Base-by-base conservation (phyloP, 257 asterid species). In the Paulownia fortunei region DNA sequence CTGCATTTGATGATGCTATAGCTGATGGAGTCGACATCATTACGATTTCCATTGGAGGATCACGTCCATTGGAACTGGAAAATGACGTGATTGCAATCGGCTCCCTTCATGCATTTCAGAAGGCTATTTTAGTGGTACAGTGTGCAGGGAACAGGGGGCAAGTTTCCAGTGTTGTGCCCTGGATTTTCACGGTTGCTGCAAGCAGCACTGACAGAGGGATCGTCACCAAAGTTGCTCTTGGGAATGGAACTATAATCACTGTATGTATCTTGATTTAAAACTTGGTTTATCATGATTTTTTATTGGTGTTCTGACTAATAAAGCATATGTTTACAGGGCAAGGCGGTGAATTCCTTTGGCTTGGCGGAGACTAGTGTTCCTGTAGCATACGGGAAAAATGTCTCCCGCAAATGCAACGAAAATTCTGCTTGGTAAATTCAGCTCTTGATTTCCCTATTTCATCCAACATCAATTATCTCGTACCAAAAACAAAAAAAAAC, bases 11-110 rank as follows among this genome's bases (percentile, higher is more conserved):
- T 5, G 37, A 34, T 34, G 2, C 5, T 8, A 85, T 85, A 30
- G 87, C 91, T 15, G 88, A 83, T 72, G 89, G 91, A 16, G 89
- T 85, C 0, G 89, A 85, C 24, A 83, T 85, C 63, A 81, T 87
- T 7, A 24, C 85, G 0, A 12, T 85, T 1, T 87, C 89, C 18
- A 3, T 85, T 4, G 89, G 85, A 41, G 0, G 13, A 11, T 9
- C 2, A 2, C 5, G 5, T 34, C 37, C 37, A 34, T 2, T 34
- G 5, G 5, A 34, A 34, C 37, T 23, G 27, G 16, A 1, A 23
- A 5, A 23, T 10, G 69, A 58, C 8, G 68, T 27, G 54, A 21
- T 72, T 56, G 65, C 68, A 44, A 27, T 23, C 1, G 78, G 71
- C 13, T 47, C 80, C 15, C 65, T 76, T 51, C 73, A 64, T 51